These are phyloP conservation scores for Suillus clintonianus DNA, from an alignment of 768 basidiomycete genomes.

Conservation along the genomic window DNA sequence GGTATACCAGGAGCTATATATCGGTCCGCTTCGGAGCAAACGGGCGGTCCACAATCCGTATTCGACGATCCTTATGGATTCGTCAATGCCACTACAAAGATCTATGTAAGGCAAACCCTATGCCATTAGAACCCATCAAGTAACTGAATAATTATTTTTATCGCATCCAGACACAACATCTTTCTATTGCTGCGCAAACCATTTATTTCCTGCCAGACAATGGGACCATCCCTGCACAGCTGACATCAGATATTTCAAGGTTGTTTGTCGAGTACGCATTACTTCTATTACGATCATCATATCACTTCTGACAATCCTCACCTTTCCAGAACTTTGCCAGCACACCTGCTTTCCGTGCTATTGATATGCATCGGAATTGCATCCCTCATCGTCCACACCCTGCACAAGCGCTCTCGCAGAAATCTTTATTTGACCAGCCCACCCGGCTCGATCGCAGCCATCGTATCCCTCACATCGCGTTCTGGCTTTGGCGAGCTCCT, in stretches of 20 bases:
- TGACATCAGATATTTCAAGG: conserved; percentile 47
- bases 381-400: conserved; percentile 49
- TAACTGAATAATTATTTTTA: neutral
- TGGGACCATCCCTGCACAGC: conserved; percentile 36
- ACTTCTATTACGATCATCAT: neutral
- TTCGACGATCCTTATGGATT: conserved; percentile 56
- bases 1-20: conserved; percentile 65
- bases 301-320: conserved; percentile 3
- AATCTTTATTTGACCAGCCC: conserved; percentile 51
- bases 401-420: conserved; percentile 48
- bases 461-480: conserved; percentile 55
- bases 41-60: conserved; percentile 42
- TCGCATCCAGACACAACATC: conserved; percentile 51
- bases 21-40: conserved; percentile 45
- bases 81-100: conserved; percentile 45
- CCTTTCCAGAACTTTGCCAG: conserved; percentile 49
- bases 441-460: conserved; percentile 62
- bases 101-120: conserved; percentile 29
- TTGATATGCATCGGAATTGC: conserved; percentile 50
- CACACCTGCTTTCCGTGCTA: conserved; percentile 49
- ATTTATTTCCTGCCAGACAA: conserved; percentile 57
- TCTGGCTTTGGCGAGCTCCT: conserved; percentile 66
- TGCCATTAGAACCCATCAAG: neutral
- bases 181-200: conserved; percentile 55
- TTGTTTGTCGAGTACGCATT: conserved; percentile 59